Conservation (phyloP, 2,329 filamentous ascomycete species). For the Alternaria sp. region DNA sequence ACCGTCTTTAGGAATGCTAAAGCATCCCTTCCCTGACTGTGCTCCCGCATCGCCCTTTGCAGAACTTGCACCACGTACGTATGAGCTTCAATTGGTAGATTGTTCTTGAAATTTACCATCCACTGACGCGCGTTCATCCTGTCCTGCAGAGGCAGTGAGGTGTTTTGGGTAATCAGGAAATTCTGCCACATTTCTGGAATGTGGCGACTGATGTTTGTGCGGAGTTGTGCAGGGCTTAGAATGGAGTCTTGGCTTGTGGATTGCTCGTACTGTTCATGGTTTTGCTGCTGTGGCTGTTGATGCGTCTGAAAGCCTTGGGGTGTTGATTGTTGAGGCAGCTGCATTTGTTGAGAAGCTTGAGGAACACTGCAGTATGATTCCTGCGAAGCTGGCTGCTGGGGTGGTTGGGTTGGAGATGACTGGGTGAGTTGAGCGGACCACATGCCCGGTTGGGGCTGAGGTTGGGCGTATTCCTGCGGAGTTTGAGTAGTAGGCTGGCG, state of each 20-base stretch:
- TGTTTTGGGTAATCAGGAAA: neutral
- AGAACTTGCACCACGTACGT: conserved; percentile 5
- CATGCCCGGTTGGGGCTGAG: neutral
- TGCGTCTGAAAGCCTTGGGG: neutral
- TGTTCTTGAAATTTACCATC: conserved; percentile 4
- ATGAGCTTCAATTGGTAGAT: conserved; percentile 3
- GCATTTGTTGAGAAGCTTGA: neutral
- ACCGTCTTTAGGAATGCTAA: neutral
- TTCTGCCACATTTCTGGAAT: conserved; percentile 5
- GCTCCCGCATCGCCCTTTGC: neutral
- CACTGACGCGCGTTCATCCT: neutral
- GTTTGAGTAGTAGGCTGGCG: neutral
- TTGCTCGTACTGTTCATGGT: neutral
- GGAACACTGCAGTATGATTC: neutral
- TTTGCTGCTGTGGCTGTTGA: neutral
- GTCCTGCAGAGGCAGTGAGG: neutral
- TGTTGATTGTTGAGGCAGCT: neutral
- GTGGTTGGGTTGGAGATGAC: neutral
- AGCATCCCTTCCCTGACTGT: conserved; percentile 1
- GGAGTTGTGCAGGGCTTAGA: neutral
- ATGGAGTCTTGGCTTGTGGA: neutral
- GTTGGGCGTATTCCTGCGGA: neutral
- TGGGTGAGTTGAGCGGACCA: neutral
- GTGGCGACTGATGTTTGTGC: conserved; percentile 4
- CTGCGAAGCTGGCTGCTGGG: neutral